A percentile compares a stretch with the other conserved stretches of the same genome.
Evolutionary conservation across 306 rosid species (phyloP).

Genomic region (Sicyos edulis): DNA sequence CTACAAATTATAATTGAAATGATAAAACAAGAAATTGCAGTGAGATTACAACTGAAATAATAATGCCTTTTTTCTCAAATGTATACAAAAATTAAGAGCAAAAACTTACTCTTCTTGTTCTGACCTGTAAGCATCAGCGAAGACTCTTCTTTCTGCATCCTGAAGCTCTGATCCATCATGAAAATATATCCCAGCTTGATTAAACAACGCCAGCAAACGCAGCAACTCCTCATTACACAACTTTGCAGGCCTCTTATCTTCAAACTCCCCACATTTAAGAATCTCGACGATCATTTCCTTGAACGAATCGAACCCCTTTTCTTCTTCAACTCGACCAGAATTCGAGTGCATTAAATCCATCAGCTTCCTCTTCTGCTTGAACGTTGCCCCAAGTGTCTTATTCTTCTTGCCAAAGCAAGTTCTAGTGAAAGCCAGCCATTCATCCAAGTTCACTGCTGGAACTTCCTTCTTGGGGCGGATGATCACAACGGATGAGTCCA

Average conservation of each 20-base stretch:
- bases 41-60: neutral
- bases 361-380: conserved; percentile 60
- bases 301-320: conserved; percentile 25
- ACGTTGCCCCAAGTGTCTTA: conserved; percentile 71
- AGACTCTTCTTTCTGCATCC: conserved; percentile 25
- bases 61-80: neutral
- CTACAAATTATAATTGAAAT: neutral
- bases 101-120: neutral
- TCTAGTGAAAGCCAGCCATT: conserved; percentile 72
- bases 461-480: conserved; percentile 54
- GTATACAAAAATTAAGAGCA: neutral
- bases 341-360: conserved; percentile 34
- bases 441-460: conserved; percentile 50
- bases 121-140: conserved; percentile 24
- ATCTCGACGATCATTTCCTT: conserved; percentile 45
- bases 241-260: conserved; percentile 68
- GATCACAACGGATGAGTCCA: conserved; percentile 76
- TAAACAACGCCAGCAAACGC: conserved; percentile 56
- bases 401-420: conserved; percentile 59
- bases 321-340: conserved; percentile 21
- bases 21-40: neutral
- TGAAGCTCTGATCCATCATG: conserved; percentile 26
- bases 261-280: conserved; percentile 48
- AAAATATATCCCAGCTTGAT: conserved; percentile 65
- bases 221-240: conserved; percentile 50